Evolutionary conservation across 2,329 filamentous ascomycete species (phyloP), one percentile per base, ranked within the genome.

Genomic region (Nakataea oryzae): DNA sequence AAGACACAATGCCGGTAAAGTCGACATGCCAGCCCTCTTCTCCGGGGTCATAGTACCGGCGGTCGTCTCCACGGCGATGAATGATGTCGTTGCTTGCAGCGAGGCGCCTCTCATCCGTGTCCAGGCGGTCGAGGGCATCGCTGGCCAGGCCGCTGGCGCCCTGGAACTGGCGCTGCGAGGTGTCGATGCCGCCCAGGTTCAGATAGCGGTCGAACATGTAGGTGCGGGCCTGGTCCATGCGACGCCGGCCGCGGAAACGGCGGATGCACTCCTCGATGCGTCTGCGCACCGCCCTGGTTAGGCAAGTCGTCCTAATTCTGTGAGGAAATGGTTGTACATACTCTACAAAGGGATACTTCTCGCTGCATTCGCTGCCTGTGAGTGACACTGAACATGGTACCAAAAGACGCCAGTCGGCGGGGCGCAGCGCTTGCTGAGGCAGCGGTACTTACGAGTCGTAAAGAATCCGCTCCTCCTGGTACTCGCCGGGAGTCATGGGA

Each of bases 251-350:
- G 65, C 89, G 86, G 75, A 88, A 99, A 17, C 91, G 88, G 66
- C 92, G 86, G 62, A 97, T 89, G 58, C 91, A 95, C 29, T 87
- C 83, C 70, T 97, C 88, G 54, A 97, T 91, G 58, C 95, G 91
- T 62, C 88, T 89, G 63, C 21, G 11, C 41, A 47, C 21, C 2
- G 58, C 55, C 67, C 57, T 61, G 41, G 14, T 50, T 50, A 60
- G 34, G 24, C 54, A 9, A 27, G 24, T 1, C 3, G 14, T 17
- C 34, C n/a, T n/a, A n/a, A n/a, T 55, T 55, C 54, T 2, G 54
- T 55, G 26, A 41, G 30, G 30, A 32, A 12, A 12, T 8, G 30
- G 30, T 50, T 50, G 17, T 8, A 54, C 61, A 47, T 77, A 88
- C 87, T 85, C 80, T 47, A 79, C 70, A 66, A 89, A 86, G 1